These are phyloP conservation scores for Trypanosoma lewisi DNA, from an alignment of 208 protist species.

Conservation along the genomic window DNA sequence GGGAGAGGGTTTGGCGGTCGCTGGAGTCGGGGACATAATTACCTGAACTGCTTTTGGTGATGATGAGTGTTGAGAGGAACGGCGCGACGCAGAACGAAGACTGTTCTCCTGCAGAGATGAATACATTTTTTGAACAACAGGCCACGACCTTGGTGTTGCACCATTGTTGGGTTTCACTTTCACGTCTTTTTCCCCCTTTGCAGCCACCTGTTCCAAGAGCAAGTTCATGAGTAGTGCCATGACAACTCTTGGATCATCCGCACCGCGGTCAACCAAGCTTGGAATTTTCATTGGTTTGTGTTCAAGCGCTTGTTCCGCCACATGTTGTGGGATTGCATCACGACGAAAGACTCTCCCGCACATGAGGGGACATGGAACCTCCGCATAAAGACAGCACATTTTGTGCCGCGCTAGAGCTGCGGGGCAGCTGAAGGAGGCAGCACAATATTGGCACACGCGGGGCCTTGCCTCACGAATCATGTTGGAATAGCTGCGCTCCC, in stretches of 20 bases:
- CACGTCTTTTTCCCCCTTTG: neutral
- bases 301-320: conserved; percentile 21
- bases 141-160: neutral
- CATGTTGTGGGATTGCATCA: conserved; percentile 24
- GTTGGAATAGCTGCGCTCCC: neutral
- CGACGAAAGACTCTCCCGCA: conserved; percentile 34
- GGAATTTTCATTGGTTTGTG: conserved; percentile 29
- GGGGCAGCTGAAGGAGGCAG: conserved; percentile 3
- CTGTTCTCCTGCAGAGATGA: neutral
- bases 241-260: conserved; percentile 32
- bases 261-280: conserved; percentile 18
- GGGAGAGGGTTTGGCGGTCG: too few relatives aligned
- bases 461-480: neutral
- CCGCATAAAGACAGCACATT: conserved; percentile 19
- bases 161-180: neutral
- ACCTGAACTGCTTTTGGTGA: too few relatives aligned
- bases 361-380: conserved; percentile 32
- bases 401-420: conserved; percentile 22
- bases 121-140: neutral
- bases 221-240: conserved; percentile 38
- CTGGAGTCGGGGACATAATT: too few relatives aligned
- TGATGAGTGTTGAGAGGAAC: too few relatives aligned
- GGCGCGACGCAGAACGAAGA: too few relatives aligned
- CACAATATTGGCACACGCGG: conserved; percentile 20
- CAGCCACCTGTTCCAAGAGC: conserved; percentile 14